These are phyloP conservation scores for Schwanniomyces occidentalis DNA, from an alignment of 805 yeast species.

Conservation along the genomic window DNA sequence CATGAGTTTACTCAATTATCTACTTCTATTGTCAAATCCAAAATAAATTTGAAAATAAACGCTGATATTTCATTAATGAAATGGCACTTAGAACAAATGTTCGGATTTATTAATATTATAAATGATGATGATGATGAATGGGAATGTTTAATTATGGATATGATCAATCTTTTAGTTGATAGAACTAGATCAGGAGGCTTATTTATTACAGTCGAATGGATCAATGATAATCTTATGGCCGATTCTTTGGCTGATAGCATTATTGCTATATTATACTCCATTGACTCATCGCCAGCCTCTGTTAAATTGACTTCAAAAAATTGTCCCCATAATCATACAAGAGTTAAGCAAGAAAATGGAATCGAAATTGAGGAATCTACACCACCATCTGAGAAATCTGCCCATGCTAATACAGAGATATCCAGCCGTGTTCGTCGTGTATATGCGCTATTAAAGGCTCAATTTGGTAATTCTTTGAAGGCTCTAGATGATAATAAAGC, in stretches of 20 bases:
- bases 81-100: constrained; percentile 95
- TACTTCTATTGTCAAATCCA: constrained; percentile 79
- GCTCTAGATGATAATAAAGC: constrained; percentile 49
- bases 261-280: constrained; percentile 84
- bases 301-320: constrained; percentile 76
- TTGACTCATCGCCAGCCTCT: constrained; percentile 93
- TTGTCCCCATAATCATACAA: constrained; percentile 44
- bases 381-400: constrained; percentile 15
- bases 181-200: constrained; percentile 27
- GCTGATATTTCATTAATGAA: constrained; percentile 78
- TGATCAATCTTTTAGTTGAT: constrained; percentile 46
- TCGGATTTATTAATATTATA: constrained; percentile 73
- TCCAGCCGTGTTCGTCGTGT: constrained; percentile 48
- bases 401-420: constrained; percentile 29
- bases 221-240: constrained; percentile 74
- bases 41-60: constrained; percentile 74
- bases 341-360: constrained; percentile 19
- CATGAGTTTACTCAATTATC: constrained; percentile 86
- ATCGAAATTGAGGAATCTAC: constrained; percentile 14
- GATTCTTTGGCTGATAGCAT: constrained; percentile 95
- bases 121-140: constrained; percentile 52
- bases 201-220: constrained; percentile 80
- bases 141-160: constrained; percentile 47
- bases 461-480: constrained; percentile 77
- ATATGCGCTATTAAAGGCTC: constrained; percentile 66